Conservation (phyloP, 371 early-diverging fungal genomes). For the Rhizopus sp. region DNA sequence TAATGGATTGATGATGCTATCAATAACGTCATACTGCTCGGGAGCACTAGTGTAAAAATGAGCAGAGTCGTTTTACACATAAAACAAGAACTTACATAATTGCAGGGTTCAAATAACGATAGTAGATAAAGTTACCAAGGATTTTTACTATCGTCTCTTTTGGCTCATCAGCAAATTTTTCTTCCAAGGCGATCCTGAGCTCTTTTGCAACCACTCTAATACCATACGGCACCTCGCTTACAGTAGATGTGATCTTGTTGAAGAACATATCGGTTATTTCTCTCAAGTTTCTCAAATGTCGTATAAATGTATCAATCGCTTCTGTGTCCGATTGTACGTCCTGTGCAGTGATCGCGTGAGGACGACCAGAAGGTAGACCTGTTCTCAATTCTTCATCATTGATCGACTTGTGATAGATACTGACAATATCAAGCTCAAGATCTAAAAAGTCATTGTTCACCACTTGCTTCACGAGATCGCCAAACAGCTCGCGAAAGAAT, state of each 20-base stretch:
- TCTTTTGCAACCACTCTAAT: slow-evolving; percentile 95
- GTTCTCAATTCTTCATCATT: slow-evolving; percentile 90
- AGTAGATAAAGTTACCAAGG: slow-evolving; percentile 94
- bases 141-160: slow-evolving; percentile 81
- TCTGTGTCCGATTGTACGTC: slow-evolving; percentile 88
- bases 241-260: slow-evolving; percentile 73
- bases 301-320: slow-evolving; percentile 76
- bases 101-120: slow-evolving; percentile 97
- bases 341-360: slow-evolving; percentile 77
- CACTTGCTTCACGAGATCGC: slow-evolving; percentile 78
- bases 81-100: slow-evolving; percentile 71
- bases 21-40: slow-evolving; percentile 95
- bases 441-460: slow-evolving; percentile 78
- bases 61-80: background rate
- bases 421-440: slow-evolving; percentile 90
- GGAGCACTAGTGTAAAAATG: slow-evolving; percentile 71
- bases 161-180: slow-evolving; percentile 80
- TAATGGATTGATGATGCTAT: slow-evolving; percentile 76
- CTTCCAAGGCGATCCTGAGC: slow-evolving; percentile 74
- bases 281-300: slow-evolving; percentile 75
- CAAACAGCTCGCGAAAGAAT: slow-evolving; percentile 85
- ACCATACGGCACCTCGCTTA: slow-evolving; percentile 91
- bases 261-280: slow-evolving; percentile 82
- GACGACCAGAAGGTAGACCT: slow-evolving; percentile 77
- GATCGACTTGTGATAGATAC: slow-evolving; percentile 86